Evolutionary conservation across 352 stramenopile genomes (phyloP), one percentile per base, ranked within the genome.

Genomic region (Phytopythium vexans): DNA sequence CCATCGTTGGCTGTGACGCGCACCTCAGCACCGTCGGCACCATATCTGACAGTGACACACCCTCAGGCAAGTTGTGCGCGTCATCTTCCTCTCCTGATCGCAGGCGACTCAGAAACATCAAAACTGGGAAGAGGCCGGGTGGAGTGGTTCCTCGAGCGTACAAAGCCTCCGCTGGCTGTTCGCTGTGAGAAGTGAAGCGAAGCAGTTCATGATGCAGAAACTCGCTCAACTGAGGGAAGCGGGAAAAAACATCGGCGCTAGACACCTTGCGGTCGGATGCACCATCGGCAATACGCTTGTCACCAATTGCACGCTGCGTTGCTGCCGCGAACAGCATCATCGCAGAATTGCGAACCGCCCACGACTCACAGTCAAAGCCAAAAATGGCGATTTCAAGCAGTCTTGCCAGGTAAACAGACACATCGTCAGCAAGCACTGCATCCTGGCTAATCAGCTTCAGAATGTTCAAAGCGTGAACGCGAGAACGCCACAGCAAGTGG

Each of bases 271-370:
- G 58, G n/a, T 60, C 51, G 6, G 70, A 82, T 31, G 74, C 73
- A 21, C 81, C 81, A 47, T 94, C 86, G 9, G 83, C 83, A 54
- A 93, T 83, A 33, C 86, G 80, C 54, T 95, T 93, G 55, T 94
- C 83, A 43, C 82, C 83, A 41, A 95, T 77, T 16, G 78, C 83
- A 43, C 86, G 78, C 57, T 93, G 83, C 1, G 81, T 88, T 3
- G 80, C 72, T 0, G 87, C 87, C 3, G 85, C 78, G 45, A 96
- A 96, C 40, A 97, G 77, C 89, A 97, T 97, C 87, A 96, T 97
- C 1, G 85, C 79, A 37, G 86, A 96, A 68, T 97, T 97, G 31
- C 89, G 84, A 27, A 97, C 89, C 1, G 87, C 83, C 86, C 86
- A 97, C 3, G 77, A 89, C 9, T 72, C 74, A 47, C 81, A 84